phyloP scores from a whole-genome alignment of 2,329 filamentous ascomycete species.

The Pseudogymnoascus sp. region DNA sequence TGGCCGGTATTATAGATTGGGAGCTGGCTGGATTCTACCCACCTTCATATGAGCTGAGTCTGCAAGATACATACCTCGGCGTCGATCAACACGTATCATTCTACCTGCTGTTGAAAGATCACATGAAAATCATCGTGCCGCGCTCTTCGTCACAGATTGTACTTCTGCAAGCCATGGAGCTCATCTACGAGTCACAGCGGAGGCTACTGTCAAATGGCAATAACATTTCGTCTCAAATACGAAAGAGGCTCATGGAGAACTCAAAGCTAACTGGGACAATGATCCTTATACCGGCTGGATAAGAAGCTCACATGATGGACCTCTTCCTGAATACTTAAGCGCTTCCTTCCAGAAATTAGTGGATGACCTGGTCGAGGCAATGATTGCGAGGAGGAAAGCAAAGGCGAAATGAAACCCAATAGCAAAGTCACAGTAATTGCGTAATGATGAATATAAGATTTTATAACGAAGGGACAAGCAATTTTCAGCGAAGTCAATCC shows the following conservation, averaged over 20 bases:
- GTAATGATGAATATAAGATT: background rate
- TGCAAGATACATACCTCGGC: conserved; percentile 20
- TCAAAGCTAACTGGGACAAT: conserved; percentile 6
- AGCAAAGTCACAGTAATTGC: background rate
- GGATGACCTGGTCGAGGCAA: conserved; percentile 13
- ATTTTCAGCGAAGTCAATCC: background rate
- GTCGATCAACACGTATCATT: conserved; percentile 18
- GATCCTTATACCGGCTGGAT: conserved; percentile 14
- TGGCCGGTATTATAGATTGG: conserved; percentile 21
- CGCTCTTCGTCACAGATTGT: conserved; percentile 15
- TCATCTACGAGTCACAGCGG: conserved; percentile 19
- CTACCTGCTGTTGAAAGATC: conserved; percentile 9
- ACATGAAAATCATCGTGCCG: conserved; percentile 10
- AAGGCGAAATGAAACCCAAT: background rate
- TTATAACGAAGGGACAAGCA: background rate
- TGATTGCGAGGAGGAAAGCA: conserved; percentile 9
- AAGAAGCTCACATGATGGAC: conserved; percentile 14
- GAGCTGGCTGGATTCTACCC: conserved; percentile 22
- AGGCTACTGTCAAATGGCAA: conserved; percentile 11
- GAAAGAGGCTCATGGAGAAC: conserved; percentile 14
- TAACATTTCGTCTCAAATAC: conserved; percentile 18
- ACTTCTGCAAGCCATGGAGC: conserved; percentile 15
- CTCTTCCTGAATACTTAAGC: conserved; percentile 11
- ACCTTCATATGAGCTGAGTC: conserved; percentile 18
- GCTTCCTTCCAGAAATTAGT: conserved; percentile 12